phyloP scores from a whole-genome alignment of 352 stramenopile genomes.

The Globisporangium orthogonon region DNA sequence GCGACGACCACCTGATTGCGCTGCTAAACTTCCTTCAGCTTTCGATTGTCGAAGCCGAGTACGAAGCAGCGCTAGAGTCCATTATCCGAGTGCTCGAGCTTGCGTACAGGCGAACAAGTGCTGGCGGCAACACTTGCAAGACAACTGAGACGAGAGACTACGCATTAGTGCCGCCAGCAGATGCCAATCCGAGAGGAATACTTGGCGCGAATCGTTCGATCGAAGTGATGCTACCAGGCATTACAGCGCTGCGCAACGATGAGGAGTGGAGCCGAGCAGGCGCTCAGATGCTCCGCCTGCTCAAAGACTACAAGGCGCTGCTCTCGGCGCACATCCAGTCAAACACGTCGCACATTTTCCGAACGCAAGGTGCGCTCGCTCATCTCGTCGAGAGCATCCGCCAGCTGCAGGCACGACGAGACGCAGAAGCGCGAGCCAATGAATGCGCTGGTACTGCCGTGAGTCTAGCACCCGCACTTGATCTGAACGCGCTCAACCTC shows the following conservation, averaged over 20 bases:
- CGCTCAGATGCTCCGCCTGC: slow-evolving; percentile 17
- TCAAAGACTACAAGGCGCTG: slow-evolving; percentile 34
- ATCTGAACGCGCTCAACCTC: slow-evolving; percentile 16
- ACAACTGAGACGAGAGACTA: neutral
- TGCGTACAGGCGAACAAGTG: slow-evolving; percentile 2
- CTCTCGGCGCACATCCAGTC: slow-evolving; percentile 35
- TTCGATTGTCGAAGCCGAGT: slow-evolving; percentile 23
- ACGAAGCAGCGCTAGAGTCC: slow-evolving; percentile 29
- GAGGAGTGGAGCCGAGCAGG: slow-evolving; percentile 8
- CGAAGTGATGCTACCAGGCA: slow-evolving; percentile 17
- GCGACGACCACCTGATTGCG: slow-evolving; percentile 30
- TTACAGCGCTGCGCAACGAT: slow-evolving; percentile 4
- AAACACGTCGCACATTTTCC: slow-evolving; percentile 39
- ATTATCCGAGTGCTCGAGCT: slow-evolving; percentile 28
- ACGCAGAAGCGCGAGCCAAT: neutral
- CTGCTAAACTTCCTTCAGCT: slow-evolving; percentile 45
- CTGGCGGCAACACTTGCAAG: neutral
- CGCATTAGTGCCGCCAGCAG: neutral
- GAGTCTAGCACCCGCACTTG: neutral
- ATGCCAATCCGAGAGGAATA: slow-evolving; percentile 6
- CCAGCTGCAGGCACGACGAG: slow-evolving; percentile 1
- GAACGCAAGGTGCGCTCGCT: slow-evolving; percentile 32
- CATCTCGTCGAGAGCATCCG: slow-evolving; percentile 24
- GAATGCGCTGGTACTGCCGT: neutral
- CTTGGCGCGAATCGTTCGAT: slow-evolving; percentile 24